Conservation (phyloP, 1,284 basidiomycete species). For the Ustilago lituana region DNA sequence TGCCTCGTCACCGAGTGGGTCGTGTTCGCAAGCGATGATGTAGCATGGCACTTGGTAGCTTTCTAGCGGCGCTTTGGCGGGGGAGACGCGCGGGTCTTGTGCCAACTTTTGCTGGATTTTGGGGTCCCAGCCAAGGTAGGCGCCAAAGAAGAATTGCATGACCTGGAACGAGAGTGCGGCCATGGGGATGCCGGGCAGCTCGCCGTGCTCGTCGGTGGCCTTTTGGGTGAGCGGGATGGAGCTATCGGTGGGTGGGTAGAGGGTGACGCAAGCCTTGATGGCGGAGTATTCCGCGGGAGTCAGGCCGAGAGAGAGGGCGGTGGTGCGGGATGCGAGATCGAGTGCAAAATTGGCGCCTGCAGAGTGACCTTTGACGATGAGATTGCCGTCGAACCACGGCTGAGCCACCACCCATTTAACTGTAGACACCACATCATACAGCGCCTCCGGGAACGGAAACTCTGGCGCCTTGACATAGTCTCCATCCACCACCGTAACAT, state of each 20-base stretch:
- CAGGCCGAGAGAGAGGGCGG: conserved; percentile 23
- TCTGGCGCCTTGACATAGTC: conserved; percentile 47
- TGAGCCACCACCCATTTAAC: conserved; percentile 29
- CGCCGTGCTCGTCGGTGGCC: conserved; percentile 31
- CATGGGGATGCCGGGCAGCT: conserved; percentile 27
- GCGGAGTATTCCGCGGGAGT: conserved; percentile 15
- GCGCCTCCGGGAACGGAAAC: conserved; percentile 27
- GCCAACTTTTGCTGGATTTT: conserved; percentile 7
- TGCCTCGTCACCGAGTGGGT: conserved; percentile 32
- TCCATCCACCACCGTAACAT: conserved; percentile 27
- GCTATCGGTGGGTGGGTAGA: conserved; percentile 35
- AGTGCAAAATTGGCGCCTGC: conserved; percentile 36
- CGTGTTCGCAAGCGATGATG: conserved; percentile 44
- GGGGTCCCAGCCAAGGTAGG: conserved; percentile 24
- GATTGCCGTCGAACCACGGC: conserved; percentile 35
- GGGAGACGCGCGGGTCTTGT: conserved; percentile 26
- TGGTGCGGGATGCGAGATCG: conserved; percentile 5
- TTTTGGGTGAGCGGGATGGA: conserved; percentile 24
- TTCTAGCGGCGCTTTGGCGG: conserved; percentile 10
- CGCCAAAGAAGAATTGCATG: conserved; percentile 42
- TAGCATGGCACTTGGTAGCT: conserved; percentile 29
- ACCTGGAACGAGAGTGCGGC: conserved; percentile 18
- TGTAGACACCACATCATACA: conserved; percentile 30
- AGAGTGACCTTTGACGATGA: conserved; percentile 31
- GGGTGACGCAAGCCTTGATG: conserved; percentile 35